A percentile compares a stretch with the other conserved stretches of the same genome.
Conservation (phyloP, 495 filamentous ascomycete genomes). For the Penicillium chermesinum region DNA sequence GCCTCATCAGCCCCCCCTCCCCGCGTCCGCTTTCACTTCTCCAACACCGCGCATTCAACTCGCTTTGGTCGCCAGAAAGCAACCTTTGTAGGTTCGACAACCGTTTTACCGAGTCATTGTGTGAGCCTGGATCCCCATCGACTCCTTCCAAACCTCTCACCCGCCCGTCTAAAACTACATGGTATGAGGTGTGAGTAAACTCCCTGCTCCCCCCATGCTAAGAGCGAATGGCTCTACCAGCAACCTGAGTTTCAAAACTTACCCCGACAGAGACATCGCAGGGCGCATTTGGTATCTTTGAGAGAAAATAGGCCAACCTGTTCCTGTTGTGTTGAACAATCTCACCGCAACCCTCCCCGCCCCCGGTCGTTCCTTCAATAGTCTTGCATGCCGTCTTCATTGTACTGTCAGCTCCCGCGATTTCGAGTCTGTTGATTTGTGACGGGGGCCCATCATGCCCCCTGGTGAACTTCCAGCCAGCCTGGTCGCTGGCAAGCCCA, state of each 20-base stretch:
- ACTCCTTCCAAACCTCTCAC: constrained; percentile 2
- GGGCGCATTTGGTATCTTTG: not conserved
- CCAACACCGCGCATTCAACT: not conserved
- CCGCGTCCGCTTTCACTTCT: constrained; percentile 13
- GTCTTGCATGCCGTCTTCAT: constrained; percentile 18
- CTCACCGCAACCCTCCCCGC: constrained; percentile 1
- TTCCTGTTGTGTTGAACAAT: constrained; percentile 2
- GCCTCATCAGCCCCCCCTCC: constrained; percentile 7
- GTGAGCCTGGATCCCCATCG: not conserved
- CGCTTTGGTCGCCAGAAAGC: not conserved
- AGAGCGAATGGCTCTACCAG: not conserved
- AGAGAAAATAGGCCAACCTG: not conserved
- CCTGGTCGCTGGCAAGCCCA: constrained; percentile 45
- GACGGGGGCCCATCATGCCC: constrained; percentile 39
- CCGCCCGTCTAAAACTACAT: constrained; percentile 16
- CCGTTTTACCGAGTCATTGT: not conserved
- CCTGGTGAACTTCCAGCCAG: constrained; percentile 45
- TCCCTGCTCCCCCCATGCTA: not conserved
- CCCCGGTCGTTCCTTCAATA: constrained; percentile 4
- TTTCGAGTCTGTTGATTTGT: constrained; percentile 13
- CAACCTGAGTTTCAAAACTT: not conserved
- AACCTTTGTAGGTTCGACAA: not conserved
- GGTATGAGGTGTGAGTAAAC: constrained; percentile 20
- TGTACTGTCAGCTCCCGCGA: constrained; percentile 5
- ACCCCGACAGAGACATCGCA: not conserved